Evolutionary conservation across 441 rosid genomes (phyloP).

Genomic region (Hura crepitans): DNA sequence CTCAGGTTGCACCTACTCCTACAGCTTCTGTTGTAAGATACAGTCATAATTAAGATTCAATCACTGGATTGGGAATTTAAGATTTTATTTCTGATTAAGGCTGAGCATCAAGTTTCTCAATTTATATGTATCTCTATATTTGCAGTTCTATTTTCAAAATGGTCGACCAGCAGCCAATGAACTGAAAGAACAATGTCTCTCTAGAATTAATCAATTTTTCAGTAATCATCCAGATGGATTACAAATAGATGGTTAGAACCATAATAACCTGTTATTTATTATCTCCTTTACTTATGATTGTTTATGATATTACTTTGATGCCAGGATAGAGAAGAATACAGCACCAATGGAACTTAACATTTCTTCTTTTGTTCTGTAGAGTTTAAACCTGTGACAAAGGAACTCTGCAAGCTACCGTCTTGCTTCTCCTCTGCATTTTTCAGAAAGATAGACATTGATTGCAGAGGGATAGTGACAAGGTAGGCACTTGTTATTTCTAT

Average conservation of each 20-base stretch:
- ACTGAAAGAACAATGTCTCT: constrained; percentile 68
- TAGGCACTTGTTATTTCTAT: constrained; percentile 43
- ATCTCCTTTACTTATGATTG: too few species aligned
- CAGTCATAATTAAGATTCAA: constrained; percentile 19
- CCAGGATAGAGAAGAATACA: too few species aligned
- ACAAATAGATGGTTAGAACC: constrained; percentile 74
- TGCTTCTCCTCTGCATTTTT: constrained; percentile 80
- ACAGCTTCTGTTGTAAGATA: constrained; percentile 23
- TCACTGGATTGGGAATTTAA: constrained; percentile 16
- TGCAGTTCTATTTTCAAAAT: constrained; percentile 89
- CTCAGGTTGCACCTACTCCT: constrained; percentile 58
- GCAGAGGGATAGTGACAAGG: constrained; percentile 71
- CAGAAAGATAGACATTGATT: constrained; percentile 65
- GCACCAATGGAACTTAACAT: too few species aligned
- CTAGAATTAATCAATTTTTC: constrained; percentile 67
- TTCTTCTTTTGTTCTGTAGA: constrained; percentile 40
- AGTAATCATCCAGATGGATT: constrained; percentile 69
- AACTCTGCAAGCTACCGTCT: constrained; percentile 95
- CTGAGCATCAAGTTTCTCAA: constrained; percentile 9
- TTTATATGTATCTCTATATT: constrained; percentile 21
- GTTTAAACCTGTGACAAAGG: constrained; percentile 79
- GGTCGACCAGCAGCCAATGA: constrained; percentile 89
- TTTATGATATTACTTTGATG: background rate
- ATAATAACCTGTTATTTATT: too few species aligned
- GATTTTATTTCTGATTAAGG: constrained; percentile 7